phyloP scores from a whole-genome alignment of 2,329 filamentous ascomycete species.

The Colletotrichum incanum region DNA sequence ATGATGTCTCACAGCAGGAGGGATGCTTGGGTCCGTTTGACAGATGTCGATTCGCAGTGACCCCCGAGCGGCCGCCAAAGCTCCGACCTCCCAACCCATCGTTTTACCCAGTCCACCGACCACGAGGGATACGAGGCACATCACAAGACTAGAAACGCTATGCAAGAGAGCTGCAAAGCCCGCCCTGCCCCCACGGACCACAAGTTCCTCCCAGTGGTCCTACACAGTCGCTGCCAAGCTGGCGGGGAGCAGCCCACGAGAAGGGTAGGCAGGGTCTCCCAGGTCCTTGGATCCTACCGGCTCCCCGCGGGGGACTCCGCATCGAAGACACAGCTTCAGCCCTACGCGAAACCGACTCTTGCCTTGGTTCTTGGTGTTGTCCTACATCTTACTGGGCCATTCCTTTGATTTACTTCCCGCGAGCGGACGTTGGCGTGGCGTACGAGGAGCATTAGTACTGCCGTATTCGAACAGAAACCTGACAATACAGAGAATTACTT shows the following conservation, averaged over 20 bases:
- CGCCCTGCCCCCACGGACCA: neutral
- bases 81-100: neutral
- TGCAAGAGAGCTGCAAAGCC: neutral
- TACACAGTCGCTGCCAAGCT: no score
- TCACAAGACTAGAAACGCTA: constrained; percentile 15
- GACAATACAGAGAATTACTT: neutral
- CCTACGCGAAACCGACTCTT: constrained; percentile 2
- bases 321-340: neutral
- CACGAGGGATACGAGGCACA: neutral
- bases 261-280: neutral
- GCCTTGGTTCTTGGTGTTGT: neutral
- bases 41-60: neutral
- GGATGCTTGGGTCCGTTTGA: neutral
- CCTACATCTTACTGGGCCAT: neutral
- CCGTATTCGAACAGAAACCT: neutral
- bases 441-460: neutral
- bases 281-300: neutral
- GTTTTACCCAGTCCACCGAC: neutral
- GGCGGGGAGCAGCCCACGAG: neutral
- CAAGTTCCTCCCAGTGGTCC: neutral
- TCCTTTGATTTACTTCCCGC: neutral
- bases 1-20: neutral
- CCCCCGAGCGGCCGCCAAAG: neutral
- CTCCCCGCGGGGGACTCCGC: constrained; percentile 5
- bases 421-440: neutral